Conservation (phyloP, 1,139 yeast species). For the Geotrichum klebahnii region DNA sequence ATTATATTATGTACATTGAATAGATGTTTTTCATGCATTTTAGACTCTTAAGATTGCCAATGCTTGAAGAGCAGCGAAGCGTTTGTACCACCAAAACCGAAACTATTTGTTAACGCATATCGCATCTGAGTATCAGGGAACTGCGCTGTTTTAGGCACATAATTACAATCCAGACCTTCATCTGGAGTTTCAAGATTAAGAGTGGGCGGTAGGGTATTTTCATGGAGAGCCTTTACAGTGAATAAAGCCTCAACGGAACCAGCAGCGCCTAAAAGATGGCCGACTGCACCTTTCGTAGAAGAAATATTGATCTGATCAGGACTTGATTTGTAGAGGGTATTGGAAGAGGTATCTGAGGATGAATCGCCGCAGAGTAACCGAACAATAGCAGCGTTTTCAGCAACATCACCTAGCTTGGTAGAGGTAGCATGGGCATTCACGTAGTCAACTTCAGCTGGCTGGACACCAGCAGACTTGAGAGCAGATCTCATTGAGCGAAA, state of each 20-base stretch:
- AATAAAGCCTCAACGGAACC: slow-evolving; percentile 91
- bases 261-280: slow-evolving; percentile 93
- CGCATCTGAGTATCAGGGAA: slow-evolving; percentile 38
- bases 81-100: slow-evolving; percentile 97
- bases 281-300: slow-evolving; percentile 87
- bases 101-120: slow-evolving; percentile 78
- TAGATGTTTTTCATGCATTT: not conserved
- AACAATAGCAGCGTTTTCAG: slow-evolving; percentile 75
- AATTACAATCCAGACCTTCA: slow-evolving; percentile 53
- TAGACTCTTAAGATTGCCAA: slow-evolving; percentile 23
- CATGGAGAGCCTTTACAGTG: slow-evolving; percentile 61
- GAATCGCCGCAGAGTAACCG: slow-evolving; percentile 46
- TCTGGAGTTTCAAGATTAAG: slow-evolving; percentile 49
- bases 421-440: slow-evolving; percentile 97
- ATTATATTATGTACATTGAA: not conserved
- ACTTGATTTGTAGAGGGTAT: slow-evolving; percentile 11
- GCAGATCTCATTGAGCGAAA: slow-evolving; percentile 78
- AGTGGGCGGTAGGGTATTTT: slow-evolving; percentile 70
- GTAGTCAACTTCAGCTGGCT: slow-evolving; percentile 56
- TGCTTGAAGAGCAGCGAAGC: slow-evolving; percentile 57
- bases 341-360: slow-evolving; percentile 30
- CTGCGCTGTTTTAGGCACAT: slow-evolving; percentile 52
- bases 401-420: slow-evolving; percentile 80
- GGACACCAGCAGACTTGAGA: slow-evolving; percentile 47
- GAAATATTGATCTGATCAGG: slow-evolving; percentile 48